Evolutionary conservation across 257 asterid species (phyloP), one percentile per base, ranked within the genome.

Genomic region (Leonotis leonurus): DNA sequence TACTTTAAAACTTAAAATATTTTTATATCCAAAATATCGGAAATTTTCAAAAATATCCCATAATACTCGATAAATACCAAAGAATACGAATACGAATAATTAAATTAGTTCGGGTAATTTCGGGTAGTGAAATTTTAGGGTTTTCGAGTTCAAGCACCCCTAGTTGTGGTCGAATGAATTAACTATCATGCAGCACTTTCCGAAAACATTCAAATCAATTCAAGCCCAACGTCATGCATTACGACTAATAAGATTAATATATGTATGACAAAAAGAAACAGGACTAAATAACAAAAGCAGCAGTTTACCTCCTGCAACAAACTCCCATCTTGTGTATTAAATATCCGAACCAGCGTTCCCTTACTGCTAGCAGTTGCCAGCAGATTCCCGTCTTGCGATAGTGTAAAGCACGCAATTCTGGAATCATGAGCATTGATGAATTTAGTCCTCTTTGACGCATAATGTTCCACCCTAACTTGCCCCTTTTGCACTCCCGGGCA

Each of bases 381-480:
- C 68, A 88, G 68, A 54, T 80, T 81, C 64, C 98, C 96, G 61
- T 84, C 98, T 76, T 85, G 87, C 10, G 95, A 83, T 39, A 91
- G 85, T 0, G 96, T 67, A 43, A 88, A 77, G 79, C 88, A 80
- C 0, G 84, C 83, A 4, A 88, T 71, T 67, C 88, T 75, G 3
- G 98, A 90, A 51, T 82, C 92, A 69, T 90, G 98, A 5, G 98
- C 96, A 79, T 66, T 62, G 64, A 91, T 75, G 61, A 76, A 88
- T 70, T 85, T 85, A 1, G 95, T 88, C 79, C 86, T 82, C 74
- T 79, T 88, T 0, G 87, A 80, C 0, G 77, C 79, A 14, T 84
- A 88, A 80, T 91, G 94, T 68, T 91, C 98, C 65, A 88, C 89
- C 69, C 96, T 82, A 48, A 88, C 89, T 78, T 84, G 98, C 43